Base-by-base conservation (phyloP, 148 eudicot genomes). In the Limonium bicolor region DNA sequence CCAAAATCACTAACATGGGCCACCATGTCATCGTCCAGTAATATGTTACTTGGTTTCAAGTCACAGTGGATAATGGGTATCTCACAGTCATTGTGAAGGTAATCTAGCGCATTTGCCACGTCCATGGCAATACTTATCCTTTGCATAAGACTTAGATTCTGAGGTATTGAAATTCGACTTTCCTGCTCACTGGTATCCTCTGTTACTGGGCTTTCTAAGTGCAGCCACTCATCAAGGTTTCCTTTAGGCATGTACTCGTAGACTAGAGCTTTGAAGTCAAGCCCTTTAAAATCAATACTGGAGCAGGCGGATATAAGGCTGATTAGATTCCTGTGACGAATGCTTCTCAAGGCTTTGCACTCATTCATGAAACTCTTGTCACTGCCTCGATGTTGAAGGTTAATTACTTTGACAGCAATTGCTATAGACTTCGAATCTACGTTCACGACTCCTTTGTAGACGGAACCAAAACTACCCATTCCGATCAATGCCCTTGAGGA, bases 221-320 rank as follows among this genome's bases (percentile, higher is more conserved):
- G 50, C 16, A 64, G 7, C 68, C 68, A 57, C 19, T 7, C 9
- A 4, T 57, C 54, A 40, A 64, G 53, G 46, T 35, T 50, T 41
- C 63, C 68, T 12, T 64, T 57, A 5, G 59, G 36, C 58, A 64
- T 52, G 30, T 37, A 57, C 62, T 57, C 63, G 22, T 51, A 64
- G 17, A 64, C 50, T 36, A 64, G 44, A 13, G 68, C 68, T 19
- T 46, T 57, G 13, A 64, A 64, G 7, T 64, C 59, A 16, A 51
- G 46, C n/a, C 62, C 36, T 5, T 40, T 23, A 22, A 40, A 57
- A 23, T 57, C 54, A 10, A 13, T 56, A 28, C 63, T 51, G 2
- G 68, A 64, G 50, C 68, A 64, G 40, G 49, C 51, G 6, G 63
- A 51, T 2, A 64, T 20, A 6, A 64, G 40, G 49, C 41, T 49